These are phyloP conservation scores for Starmerella sirachaensis DNA, from an alignment of 805 yeast genomes.

Conservation along the genomic window DNA sequence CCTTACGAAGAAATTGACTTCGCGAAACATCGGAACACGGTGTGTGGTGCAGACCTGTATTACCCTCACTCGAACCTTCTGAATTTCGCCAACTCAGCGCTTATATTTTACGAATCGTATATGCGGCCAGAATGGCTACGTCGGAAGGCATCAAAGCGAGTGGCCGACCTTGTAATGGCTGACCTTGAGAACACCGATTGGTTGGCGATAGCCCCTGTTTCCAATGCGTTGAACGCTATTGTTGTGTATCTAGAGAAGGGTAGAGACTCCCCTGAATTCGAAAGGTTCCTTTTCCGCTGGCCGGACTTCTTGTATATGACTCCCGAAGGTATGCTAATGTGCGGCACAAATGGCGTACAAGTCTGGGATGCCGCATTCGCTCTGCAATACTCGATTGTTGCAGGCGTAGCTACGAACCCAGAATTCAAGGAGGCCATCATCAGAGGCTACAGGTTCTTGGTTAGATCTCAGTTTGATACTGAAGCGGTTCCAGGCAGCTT, in stretches of 20 bases:
- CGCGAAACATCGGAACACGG: constrained; percentile 58
- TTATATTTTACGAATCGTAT: constrained; percentile 55
- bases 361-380: constrained; percentile 95
- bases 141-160: constrained; percentile 38
- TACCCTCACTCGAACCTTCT: constrained; percentile 76
- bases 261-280: constrained; percentile 46
- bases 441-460: constrained; percentile 57
- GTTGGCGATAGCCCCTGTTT: constrained; percentile 87
- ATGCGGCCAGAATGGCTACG: constrained; percentile 68
- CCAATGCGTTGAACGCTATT: constrained; percentile 69
- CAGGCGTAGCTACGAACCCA: constrained; percentile 63
- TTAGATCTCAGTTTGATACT: constrained; percentile 73
- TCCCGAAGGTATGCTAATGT: constrained; percentile 78
- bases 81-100: constrained; percentile 45
- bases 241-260: constrained; percentile 67
- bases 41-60: constrained; percentile 84
- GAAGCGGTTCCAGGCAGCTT: constrained; percentile 67
- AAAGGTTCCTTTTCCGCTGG: constrained; percentile 44
- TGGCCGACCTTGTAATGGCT: constrained; percentile 53
- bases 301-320: constrained; percentile 74
- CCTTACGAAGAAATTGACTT: constrained; percentile 63
- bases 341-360: constrained; percentile 97
- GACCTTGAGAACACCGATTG: constrained; percentile 70
- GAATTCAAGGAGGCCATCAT: constrained; percentile 53
- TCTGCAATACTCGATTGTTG: constrained; percentile 65